Base-by-base conservation (phyloP, 2,329 filamentous ascomycete species). In the Chrysoporthe puriensis region DNA sequence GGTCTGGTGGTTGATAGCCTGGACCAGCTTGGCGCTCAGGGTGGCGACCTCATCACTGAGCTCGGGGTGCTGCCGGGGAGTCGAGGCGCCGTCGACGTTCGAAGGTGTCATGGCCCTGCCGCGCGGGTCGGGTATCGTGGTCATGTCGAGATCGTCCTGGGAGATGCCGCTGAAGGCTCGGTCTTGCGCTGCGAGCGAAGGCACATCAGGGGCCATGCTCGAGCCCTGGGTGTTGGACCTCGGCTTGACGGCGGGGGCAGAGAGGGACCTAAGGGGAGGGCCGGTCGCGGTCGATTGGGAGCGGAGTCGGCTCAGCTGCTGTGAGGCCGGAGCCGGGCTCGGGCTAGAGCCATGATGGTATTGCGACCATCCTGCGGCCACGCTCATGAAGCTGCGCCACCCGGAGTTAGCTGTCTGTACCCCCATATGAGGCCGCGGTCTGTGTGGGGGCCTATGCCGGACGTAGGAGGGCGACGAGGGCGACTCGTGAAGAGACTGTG, bases 1-100 rank as follows among this genome's bases (percentile, higher is more conserved):
- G 8, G 94, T 97, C 79, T 97, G 94, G 78, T 97, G 91, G 77
- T 99, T 99, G 80, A 99, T 97, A 57, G 96, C 95, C 76, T 96
- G 95, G 73, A 99, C 95, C 71, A 99, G 88, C 79, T 99, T 99
- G 61, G 94, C 95, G 80, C 94, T 98, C 43, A 99, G 84, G 7
- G 92, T 89, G 8, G 95, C 92, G 40, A 99, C 93, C 79, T 98
- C 96, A 67, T 86, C 82, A 71, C 85, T 85, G 32, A 89, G 79
- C 66, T 88, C 87, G 5, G 86, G 85, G 69, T 88, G 85, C 57
- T 82, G 84, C 7, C 75, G 73, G 1, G 79, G 76, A 56, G 74
- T 77, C 52, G 74, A 68, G 68, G 75, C 70, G 48, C 74, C 71
- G 58, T 76, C 72, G 44, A 80, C 79, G 61, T 76, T 77, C 7